Conservation (phyloP, 2,329 filamentous ascomycete genomes). For the Penicillium janthinellum region DNA sequence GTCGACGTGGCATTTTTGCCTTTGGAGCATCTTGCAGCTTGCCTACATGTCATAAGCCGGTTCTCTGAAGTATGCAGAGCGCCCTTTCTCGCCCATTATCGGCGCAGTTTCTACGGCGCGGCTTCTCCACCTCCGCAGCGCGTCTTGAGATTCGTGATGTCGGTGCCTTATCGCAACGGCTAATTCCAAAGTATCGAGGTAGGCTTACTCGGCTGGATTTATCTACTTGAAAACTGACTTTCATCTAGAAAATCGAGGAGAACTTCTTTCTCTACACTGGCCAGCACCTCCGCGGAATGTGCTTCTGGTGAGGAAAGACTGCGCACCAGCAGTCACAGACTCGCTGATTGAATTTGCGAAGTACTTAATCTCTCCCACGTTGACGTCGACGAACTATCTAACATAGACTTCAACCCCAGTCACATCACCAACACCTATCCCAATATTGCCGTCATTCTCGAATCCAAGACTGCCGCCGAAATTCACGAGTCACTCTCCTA, state of each 20-base stretch:
- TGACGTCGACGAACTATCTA: conserved; percentile 10
- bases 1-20: not conserved
- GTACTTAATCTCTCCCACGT: conserved; percentile 27
- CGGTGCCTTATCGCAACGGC: conserved; percentile 50
- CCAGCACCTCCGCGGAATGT: conserved; percentile 68
- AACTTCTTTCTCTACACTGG: conserved; percentile 68
- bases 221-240: conserved; percentile 7
- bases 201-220: too few relatives aligned
- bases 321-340: conserved; percentile 56
- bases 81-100: conserved; percentile 17
- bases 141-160: conserved; percentile 50
- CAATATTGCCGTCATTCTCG: conserved; percentile 77
- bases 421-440: conserved; percentile 82
- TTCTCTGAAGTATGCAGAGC: conserved; percentile 23
- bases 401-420: conserved; percentile 53
- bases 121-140: conserved; percentile 46
- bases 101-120: conserved; percentile 29
- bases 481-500: conserved; percentile 72
- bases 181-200: conserved; percentile 66
- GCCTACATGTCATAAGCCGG: not conserved
- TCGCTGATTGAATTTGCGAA: conserved; percentile 61
- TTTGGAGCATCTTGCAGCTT: not conserved
- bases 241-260: conserved; percentile 57
- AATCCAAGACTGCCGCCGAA: conserved; percentile 70
- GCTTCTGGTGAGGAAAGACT: conserved; percentile 68